Base-by-base conservation (phyloP, 2,329 filamentous ascomycete species). In the Monilinia fructicola region DNA sequence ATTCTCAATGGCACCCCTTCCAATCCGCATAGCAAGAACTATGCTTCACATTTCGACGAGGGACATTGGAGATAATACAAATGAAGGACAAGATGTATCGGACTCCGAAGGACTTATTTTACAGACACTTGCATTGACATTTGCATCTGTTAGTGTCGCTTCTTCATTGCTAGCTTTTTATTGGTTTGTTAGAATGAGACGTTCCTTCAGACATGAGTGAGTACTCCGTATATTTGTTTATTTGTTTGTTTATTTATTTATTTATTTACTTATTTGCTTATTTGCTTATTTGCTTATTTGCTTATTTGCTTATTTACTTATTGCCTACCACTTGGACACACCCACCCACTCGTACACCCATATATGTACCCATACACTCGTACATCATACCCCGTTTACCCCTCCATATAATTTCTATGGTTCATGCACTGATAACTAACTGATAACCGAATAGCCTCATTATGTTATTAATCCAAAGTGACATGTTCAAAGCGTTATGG, bases 151-250 rank as follows among this genome's bases (percentile, higher is more conserved):
- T 70, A 91, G 88, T 71, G 78, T 91, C 42, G 64, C 82, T 3
- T 81, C 85, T 14, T 84, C 83, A 0, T 72, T 86, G 9, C 74
- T 85, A 40, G 82, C 87, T 2, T 83, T 89, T 52, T 90, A 89
- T 78, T 92, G 88, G 87, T 92, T 93, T 74, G 79, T 85, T 67
- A 83, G 86, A 69, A 93, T 93, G 88, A 83, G 86, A 71, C 84
- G 89, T 73, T 87, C 84, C 69, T 93, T 93, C 76, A 85, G 90
- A 55, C 89, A 93, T 75, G 86, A 89, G 87, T 88, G 79, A 78
- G 85, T 60, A n/a, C 52, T 38, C 35, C 52, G 18, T 7, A 48
- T 4, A 35, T 35, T 35, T 35, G n/a, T n/a, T n/a, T n/a, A n/a
- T n/a, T n/a, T n/a, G n/a, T n/a, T n/a, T n/a, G n/a, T n/a, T n/a